phyloP scores from a whole-genome alignment of 495 filamentous ascomycete species.

The Daldinia loculata region DNA sequence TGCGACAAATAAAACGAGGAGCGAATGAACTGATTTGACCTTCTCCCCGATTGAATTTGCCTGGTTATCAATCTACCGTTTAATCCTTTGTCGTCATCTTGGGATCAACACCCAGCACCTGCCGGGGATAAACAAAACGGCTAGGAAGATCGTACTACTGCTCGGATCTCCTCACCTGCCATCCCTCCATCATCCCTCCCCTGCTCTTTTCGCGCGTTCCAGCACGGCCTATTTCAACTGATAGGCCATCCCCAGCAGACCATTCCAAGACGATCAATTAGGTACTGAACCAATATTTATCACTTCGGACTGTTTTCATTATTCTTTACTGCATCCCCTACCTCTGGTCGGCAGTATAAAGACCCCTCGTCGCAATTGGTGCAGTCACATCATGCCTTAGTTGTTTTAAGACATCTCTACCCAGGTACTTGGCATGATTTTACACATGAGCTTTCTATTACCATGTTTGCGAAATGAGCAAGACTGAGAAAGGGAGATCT shows the following conservation, averaged over 20 bases:
- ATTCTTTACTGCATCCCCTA: background rate
- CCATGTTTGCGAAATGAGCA: background rate
- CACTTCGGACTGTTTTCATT: background rate
- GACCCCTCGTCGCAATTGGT: slow-evolving; percentile 18
- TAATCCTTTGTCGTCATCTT: background rate
- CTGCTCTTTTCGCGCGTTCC: background rate
- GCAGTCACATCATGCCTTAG: slow-evolving; percentile 23
- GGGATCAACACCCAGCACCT: background rate
- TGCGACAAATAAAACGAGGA: background rate
- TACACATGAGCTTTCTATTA: background rate
- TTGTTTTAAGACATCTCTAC: slow-evolving; percentile 17
- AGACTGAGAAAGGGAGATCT: background rate
- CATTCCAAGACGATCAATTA: background rate
- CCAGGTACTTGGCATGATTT: slow-evolving; percentile 13
- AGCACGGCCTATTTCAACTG: background rate
- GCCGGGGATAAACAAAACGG: background rate
- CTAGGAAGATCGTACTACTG: background rate
- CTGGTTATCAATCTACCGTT: slow-evolving; percentile 6
- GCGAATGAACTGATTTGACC: slow-evolving; percentile 4
- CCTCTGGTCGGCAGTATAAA: background rate
- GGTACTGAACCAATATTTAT: background rate
- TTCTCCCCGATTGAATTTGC: slow-evolving; percentile 16
- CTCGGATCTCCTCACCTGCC: background rate
- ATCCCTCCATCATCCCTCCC: background rate
- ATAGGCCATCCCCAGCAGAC: background rate